phyloP scores from a whole-genome alignment of 2,329 filamentous ascomycete genomes.

The Capronia coronata region DNA sequence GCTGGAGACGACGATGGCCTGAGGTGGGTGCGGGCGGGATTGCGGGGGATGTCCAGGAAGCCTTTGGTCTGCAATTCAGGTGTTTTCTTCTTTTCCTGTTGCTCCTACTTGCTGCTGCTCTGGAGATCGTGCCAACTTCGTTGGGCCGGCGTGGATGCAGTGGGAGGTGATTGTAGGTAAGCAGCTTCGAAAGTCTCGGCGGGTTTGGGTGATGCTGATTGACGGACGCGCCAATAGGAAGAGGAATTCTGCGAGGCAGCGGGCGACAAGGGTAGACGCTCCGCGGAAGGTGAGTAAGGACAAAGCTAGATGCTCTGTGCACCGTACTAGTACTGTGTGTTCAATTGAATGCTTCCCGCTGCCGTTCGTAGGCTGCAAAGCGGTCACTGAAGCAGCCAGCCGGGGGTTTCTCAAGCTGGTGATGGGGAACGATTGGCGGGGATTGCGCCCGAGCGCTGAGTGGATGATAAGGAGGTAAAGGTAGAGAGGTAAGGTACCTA shows the following conservation, averaged over 20 bases:
- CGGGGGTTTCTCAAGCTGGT: slow-evolving; percentile 5
- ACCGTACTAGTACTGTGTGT: too few species aligned
- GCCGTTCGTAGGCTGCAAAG: background rate
- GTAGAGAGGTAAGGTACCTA: slow-evolving; percentile 1
- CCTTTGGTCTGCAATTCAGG: background rate
- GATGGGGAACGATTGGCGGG: background rate
- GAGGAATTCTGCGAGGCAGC: background rate
- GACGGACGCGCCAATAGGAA: background rate
- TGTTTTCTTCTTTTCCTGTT: background rate
- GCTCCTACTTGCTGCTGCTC: background rate
- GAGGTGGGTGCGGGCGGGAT: background rate
- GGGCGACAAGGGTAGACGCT: background rate
- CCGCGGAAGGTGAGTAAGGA: background rate
- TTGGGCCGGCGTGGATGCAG: background rate
- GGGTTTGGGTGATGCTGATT: background rate
- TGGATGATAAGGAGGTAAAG: slow-evolving; percentile 1
- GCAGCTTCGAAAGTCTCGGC: background rate
- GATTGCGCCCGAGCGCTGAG: background rate
- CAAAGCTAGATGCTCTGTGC: too few species aligned
- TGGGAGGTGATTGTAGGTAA: background rate
- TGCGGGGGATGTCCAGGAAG: too few species aligned
- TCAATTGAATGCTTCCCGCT: background rate
- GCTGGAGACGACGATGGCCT: background rate
- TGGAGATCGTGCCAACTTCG: background rate
- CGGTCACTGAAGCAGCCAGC: background rate